A percentile compares a stretch with the other conserved stretches of the same genome.
These are phyloP conservation scores for Macrocybe gigantea DNA, from an alignment of 768 basidiomycete species.

Conservation along the genomic window DNA sequence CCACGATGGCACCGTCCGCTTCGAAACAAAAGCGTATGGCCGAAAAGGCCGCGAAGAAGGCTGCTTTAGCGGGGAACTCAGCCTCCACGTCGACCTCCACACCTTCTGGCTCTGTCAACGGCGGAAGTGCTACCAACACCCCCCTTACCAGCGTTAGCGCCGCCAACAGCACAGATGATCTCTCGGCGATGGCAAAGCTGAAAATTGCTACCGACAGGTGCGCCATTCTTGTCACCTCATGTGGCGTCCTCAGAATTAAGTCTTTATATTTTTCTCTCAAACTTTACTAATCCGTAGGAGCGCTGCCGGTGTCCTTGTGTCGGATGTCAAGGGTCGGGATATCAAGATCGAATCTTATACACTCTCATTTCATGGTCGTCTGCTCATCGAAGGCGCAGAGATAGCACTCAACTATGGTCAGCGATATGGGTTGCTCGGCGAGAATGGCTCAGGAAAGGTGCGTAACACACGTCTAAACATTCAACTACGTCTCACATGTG, in stretches of 20 bases:
- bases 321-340: constrained; percentile 89
- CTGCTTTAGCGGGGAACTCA: constrained; percentile 37
- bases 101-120: constrained; percentile 62
- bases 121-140: constrained; percentile 58
- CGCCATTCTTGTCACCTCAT: constrained; percentile 9
- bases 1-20: constrained; percentile 66
- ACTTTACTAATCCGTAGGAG: constrained; percentile 46
- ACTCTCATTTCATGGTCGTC: constrained; percentile 93
- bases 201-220: constrained; percentile 87
- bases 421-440: constrained; percentile 91
- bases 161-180: constrained; percentile 73
- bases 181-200: constrained; percentile 84
- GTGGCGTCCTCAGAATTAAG: too few species aligned
- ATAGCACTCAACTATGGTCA: constrained; percentile 77
- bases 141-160: constrained; percentile 82
- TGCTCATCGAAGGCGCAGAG: constrained; percentile 63
- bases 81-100: constrained; percentile 48
- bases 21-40: constrained; percentile 93
- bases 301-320: constrained; percentile 87
- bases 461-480: constrained; percentile 7
- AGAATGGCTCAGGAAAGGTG: constrained; percentile 99
- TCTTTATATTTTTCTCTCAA: not conserved
- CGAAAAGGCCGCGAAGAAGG: constrained; percentile 86
- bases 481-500: not conserved
- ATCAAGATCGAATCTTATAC: constrained; percentile 97